phyloP scores from a whole-genome alignment of 345 rosid species.

The Leavenworthia alabamica region DNA sequence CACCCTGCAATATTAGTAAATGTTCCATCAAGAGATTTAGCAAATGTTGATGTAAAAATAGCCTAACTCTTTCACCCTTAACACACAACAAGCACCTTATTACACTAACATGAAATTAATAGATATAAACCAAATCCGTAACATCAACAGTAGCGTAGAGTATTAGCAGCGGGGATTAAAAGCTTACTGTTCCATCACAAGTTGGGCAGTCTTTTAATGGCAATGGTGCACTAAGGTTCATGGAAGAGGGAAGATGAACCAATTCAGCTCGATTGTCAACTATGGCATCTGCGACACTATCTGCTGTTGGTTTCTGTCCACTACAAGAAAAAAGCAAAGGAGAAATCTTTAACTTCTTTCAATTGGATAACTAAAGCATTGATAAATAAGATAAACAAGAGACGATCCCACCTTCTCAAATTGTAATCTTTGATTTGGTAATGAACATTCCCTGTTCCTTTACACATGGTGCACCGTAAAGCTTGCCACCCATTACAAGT shows the following conservation, averaged over 20 bases:
- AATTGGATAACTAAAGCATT: neutral
- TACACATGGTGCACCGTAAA: constrained; percentile 79
- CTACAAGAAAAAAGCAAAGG: constrained; percentile 39
- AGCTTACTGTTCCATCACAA: constrained; percentile 88
- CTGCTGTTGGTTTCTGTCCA: constrained; percentile 87
- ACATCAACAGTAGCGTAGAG: neutral
- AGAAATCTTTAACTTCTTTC: neutral
- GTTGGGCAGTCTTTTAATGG: constrained; percentile 85
- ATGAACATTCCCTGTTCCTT: constrained; percentile 80
- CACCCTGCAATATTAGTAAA: constrained; percentile 51
- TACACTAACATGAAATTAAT: neutral
- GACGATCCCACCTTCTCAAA: constrained; percentile 53
- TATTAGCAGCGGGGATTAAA: neutral
- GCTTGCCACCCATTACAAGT: constrained; percentile 94
- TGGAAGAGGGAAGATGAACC: constrained; percentile 70
- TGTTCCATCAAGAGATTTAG: constrained; percentile 7
- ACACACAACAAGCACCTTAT: neutral
- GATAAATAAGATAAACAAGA: neutral
- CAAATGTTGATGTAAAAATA: neutral
- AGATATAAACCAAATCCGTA: neutral
- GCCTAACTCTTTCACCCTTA: neutral
- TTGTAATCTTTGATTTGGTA: constrained; percentile 75
- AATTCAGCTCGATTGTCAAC: constrained; percentile 78
- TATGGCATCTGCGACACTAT: constrained; percentile 69
- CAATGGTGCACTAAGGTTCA: constrained; percentile 58